Evolutionary conservation across 2,329 filamentous ascomycete species (phyloP).

Genomic region (Phialophora verrucosa): DNA sequence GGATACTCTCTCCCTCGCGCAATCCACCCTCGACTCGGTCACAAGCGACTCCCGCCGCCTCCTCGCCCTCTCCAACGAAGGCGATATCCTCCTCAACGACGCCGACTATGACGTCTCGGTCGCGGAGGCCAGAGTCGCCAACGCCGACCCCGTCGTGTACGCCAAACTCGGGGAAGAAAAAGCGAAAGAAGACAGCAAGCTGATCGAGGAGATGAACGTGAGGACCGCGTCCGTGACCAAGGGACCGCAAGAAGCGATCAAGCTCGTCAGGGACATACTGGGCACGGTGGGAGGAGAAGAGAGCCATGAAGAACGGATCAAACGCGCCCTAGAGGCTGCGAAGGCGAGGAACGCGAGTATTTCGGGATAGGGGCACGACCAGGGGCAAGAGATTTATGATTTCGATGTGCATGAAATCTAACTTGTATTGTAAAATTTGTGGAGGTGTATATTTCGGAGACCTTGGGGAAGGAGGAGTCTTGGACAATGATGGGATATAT

Average conservation of each 20-base stretch:
- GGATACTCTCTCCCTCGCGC: conserved; percentile 46
- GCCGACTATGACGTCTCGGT: conserved; percentile 61
- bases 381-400: neutral
- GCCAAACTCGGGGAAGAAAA: conserved; percentile 53
- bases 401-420: neutral
- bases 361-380: neutral
- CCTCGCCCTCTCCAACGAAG: conserved; percentile 53
- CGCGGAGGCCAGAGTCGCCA: conserved; percentile 56
- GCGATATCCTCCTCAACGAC: conserved; percentile 58
- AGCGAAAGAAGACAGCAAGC: conserved; percentile 55
- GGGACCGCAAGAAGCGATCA: conserved; percentile 46
- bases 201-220: conserved; percentile 50
- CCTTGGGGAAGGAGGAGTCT: too few species aligned
- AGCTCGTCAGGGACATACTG: conserved; percentile 49
- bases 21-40: conserved; percentile 49
- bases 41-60: conserved; percentile 53
- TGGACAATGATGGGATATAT: too few species aligned
- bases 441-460: neutral
- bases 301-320: conserved; percentile 23
- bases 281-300: conserved; percentile 37
- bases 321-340: neutral
- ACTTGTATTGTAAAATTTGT: too few species aligned
- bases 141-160: conserved; percentile 51
- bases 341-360: neutral
- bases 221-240: conserved; percentile 52